Conservation (phyloP, 352 stramenopile species). For the Phytopythium cucurbitacearum region DNA sequence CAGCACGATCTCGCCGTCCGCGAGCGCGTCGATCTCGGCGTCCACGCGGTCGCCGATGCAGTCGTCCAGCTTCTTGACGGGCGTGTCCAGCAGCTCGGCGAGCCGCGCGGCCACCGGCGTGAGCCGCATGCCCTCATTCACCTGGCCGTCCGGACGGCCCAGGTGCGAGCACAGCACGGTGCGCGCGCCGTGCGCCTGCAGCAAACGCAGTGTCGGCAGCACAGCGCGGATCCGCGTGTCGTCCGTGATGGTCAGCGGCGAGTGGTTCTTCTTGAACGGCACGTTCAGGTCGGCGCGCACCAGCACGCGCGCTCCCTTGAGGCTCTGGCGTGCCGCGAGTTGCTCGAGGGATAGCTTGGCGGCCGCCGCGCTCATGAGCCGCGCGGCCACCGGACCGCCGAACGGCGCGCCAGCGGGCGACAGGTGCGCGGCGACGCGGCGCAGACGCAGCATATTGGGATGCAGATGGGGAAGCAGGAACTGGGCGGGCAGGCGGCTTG, state of each 20-base stretch:
- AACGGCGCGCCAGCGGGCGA: no score
- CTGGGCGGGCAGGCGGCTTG: no score
- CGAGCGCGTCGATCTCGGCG: constrained; percentile 67
- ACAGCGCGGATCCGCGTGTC: constrained; percentile 93
- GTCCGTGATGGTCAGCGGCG: constrained; percentile 95
- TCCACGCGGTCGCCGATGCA: constrained; percentile 93
- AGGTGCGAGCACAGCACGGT: constrained; percentile 96
- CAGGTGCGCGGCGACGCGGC: no score
- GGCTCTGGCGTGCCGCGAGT: constrained; percentile 50
- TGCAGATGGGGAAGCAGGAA: no score
- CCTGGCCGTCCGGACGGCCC: constrained; percentile 93
- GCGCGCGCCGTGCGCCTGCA: constrained; percentile 94
- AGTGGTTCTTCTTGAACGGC: constrained; percentile 90
- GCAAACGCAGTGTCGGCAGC: constrained; percentile 91
- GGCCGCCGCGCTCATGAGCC: no score
- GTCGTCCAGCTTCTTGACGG: constrained; percentile 92
- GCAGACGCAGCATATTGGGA: no score
- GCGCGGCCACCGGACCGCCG: no score
- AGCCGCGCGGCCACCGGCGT: constrained; percentile 92
- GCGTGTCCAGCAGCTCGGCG: constrained; percentile 88
- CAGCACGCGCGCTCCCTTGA: constrained; percentile 96
- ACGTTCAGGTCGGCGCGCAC: constrained; percentile 99
- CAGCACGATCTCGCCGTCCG: constrained; percentile 91
- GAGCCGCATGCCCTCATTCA: constrained; percentile 78
- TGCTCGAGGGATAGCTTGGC: constrained; percentile 70